Evolutionary conservation across 306 rosid genomes (phyloP).

Genomic region (Fragaria ananassa): DNA sequence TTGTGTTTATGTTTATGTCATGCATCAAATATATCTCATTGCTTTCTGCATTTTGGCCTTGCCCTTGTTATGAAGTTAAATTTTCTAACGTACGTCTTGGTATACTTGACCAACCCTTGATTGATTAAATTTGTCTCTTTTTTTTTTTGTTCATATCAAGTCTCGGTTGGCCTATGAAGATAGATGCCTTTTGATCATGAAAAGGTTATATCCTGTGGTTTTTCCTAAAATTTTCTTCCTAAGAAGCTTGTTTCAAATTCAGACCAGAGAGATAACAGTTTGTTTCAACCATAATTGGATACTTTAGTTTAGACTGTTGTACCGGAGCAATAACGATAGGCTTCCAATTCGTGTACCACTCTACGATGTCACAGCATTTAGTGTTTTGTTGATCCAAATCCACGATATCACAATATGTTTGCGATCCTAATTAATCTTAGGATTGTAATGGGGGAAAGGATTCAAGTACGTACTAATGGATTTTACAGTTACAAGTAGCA

Average conservation of each 20-base stretch:
- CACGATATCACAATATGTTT: neutral
- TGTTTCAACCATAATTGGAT: neutral
- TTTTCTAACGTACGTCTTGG: too few species aligned
- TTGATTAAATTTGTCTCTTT: neutral
- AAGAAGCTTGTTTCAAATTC: too few species aligned
- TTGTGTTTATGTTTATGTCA: slow-evolving; percentile 7
- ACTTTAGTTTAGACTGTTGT: neutral
- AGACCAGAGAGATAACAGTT: too few species aligned
- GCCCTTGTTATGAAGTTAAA: neutral
- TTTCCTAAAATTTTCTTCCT: too few species aligned
- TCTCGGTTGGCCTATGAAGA: too few species aligned
- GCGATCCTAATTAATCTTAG: neutral
- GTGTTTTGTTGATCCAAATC: neutral
- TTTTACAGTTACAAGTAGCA: neutral
- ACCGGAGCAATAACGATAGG: neutral
- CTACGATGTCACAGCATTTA: slow-evolving; percentile 31
- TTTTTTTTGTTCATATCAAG: too few species aligned
- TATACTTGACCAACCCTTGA: too few species aligned
- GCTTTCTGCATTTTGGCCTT: slow-evolving; percentile 15
- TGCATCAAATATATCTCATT: neutral
- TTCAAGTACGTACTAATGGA: neutral
- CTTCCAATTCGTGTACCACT: slow-evolving; percentile 24
- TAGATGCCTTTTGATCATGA: neutral
- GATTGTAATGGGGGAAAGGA: neutral
- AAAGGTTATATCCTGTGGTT: neutral